Evolutionary conservation across 352 stramenopile genomes (phyloP).

Genomic region (Phytopythium litorale): DNA sequence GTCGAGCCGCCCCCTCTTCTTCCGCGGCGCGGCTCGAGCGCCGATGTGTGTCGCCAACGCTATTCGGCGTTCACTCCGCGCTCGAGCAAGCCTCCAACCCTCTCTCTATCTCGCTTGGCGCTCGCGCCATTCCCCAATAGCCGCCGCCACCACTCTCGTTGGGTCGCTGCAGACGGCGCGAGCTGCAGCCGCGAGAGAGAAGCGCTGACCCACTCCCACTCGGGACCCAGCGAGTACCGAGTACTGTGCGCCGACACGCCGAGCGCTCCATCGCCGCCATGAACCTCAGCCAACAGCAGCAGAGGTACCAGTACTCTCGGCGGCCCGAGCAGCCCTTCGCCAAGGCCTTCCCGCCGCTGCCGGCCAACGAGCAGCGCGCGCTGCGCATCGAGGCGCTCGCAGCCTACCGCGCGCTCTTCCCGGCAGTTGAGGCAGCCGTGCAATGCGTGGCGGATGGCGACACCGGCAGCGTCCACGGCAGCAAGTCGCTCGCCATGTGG

Average conservation of each 20-base stretch:
- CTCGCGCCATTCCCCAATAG: neutral
- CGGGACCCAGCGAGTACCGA: neutral
- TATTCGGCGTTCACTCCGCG: too few relatives aligned
- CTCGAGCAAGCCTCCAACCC: neutral
- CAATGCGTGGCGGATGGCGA: slow-evolving; percentile 27
- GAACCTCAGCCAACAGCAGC: slow-evolving; percentile 4
- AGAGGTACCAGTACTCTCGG: slow-evolving; percentile 40
- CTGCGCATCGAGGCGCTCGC: slow-evolving; percentile 25
- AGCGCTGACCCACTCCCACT: neutral
- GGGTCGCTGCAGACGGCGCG: neutral
- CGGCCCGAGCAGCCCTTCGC: slow-evolving; percentile 47
- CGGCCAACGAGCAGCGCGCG: slow-evolving; percentile 24
- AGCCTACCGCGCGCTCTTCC: slow-evolving; percentile 35
- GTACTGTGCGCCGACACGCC: neutral
- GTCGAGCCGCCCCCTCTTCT: neutral
- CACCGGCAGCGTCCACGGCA: slow-evolving; percentile 24
- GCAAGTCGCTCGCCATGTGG: slow-evolving; percentile 59
- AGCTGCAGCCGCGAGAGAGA: neutral
- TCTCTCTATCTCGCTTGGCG: slow-evolving; percentile 3
- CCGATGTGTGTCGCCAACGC: neutral
- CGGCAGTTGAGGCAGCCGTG: slow-evolving; percentile 28
- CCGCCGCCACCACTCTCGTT: neutral
- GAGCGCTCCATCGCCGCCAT: neutral
- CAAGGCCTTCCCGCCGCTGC: slow-evolving; percentile 35
- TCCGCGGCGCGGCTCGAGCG: neutral